Percentiles rank a stretch among this genome's conserved stretches.
Evolutionary conservation across 768 basidiomycete genomes (phyloP).

Genomic region (Hysterangium stoloniferum): DNA sequence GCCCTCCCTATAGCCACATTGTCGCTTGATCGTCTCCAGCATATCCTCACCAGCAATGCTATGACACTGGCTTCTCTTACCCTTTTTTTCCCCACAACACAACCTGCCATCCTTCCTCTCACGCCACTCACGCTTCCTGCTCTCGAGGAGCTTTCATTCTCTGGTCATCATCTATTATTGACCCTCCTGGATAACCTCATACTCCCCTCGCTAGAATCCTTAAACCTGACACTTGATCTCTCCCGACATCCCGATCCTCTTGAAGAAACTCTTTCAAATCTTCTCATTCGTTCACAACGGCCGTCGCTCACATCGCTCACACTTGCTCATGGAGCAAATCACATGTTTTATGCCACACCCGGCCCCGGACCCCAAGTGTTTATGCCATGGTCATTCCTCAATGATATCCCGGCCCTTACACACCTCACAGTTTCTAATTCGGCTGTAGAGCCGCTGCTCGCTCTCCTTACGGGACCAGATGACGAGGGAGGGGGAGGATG

Average conservation of each 20-base stretch:
- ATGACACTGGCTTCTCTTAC: conserved; percentile 42
- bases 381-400: conserved; percentile 60
- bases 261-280: conserved; percentile 58
- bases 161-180: conserved; percentile 59
- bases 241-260: conserved; percentile 52
- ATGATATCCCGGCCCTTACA: conserved; percentile 49
- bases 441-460: conserved; percentile 55
- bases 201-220: conserved; percentile 47
- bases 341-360: conserved; percentile 24
- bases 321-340: conserved; percentile 46
- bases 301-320: conserved; percentile 53
- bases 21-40: conserved; percentile 61
- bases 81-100: conserved; percentile 54
- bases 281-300: conserved; percentile 51
- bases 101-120: conserved; percentile 57
- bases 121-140: conserved; percentile 43
- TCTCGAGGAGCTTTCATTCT: conserved; percentile 48
- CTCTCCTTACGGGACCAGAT: conserved; percentile 50
- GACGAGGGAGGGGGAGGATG: conserved; percentile 48
- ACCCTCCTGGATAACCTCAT: conserved; percentile 54
- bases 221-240: conserved; percentile 59
- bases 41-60: conserved; percentile 53
- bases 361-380: conserved; percentile 44
- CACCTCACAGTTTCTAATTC: conserved; percentile 58
- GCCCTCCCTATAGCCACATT: conserved; percentile 56